Evolutionary conservation across 176 grass and related monocot genomes (phyloP).

Genomic region (Eleusine indica): DNA sequence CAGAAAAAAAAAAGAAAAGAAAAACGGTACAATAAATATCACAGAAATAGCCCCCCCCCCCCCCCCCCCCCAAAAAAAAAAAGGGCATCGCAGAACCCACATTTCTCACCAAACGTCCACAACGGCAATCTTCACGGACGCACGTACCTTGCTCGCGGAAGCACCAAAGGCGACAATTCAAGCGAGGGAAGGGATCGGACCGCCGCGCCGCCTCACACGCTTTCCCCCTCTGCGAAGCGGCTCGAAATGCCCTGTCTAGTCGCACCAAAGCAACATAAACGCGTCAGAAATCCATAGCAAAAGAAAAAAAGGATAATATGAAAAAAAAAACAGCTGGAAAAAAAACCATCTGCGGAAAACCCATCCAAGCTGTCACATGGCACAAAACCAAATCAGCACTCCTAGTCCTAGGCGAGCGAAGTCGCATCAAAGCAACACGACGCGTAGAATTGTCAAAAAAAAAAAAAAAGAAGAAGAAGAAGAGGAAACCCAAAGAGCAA

Average conservation of each 20-base stretch:
- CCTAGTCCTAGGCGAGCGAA: not conserved
- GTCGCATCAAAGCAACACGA: not conserved
- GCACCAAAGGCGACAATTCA: not conserved
- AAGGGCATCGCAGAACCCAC: not conserved
- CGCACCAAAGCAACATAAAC: not conserved
- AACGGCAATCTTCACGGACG: not conserved
- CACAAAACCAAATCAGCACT: not conserved
- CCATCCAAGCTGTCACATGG: not conserved
- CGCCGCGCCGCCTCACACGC: not conserved
- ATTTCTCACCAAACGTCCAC: not conserved
- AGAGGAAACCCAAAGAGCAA: too few species aligned
- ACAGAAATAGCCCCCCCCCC: not conserved
- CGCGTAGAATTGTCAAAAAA: conserved; percentile 4
- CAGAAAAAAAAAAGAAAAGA: not conserved
- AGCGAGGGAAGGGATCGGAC: not conserved
- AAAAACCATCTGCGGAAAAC: not conserved
- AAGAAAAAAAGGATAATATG: not conserved
- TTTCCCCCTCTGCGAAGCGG: not conserved
- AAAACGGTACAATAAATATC: not conserved
- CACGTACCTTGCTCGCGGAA: conserved; percentile 1
- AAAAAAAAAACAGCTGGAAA: not conserved
- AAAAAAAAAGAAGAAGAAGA: not conserved
- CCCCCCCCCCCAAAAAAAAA: not conserved
- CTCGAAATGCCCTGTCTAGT: not conserved
- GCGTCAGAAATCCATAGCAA: conserved; percentile 13